Percentiles rank a stretch among this genome's conserved stretches.
Evolutionary conservation across 371 early-diverging fungal species (phyloP).

Genomic region (Mortierella sp.): DNA sequence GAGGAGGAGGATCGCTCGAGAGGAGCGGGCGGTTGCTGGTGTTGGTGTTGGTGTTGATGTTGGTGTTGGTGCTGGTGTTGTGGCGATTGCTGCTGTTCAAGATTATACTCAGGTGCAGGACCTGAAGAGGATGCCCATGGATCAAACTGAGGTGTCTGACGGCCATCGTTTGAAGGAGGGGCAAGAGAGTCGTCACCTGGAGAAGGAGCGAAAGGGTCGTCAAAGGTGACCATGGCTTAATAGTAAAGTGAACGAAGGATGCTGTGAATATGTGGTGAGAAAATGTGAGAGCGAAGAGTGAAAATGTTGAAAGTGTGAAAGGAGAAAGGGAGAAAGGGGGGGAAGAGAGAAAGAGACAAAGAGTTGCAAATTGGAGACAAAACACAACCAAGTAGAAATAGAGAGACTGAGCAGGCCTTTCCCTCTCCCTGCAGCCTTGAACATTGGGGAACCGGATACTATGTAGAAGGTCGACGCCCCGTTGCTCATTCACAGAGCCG

Average conservation of each 20-base stretch:
- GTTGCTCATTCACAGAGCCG: too few relatives aligned
- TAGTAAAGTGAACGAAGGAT: not conserved
- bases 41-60: conserved; percentile 4
- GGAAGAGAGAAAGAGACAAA: not conserved
- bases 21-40: not conserved
- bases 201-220: too few relatives aligned
- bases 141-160: not conserved
- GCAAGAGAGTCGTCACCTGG: too few relatives aligned
- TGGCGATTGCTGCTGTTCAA: too few relatives aligned
- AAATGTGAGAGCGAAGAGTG: too few relatives aligned
- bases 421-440: too few relatives aligned
- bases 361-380: not conserved
- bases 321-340: not conserved
- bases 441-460: too few relatives aligned
- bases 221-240: conserved; percentile 11
- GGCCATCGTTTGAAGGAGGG: too few relatives aligned
- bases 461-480: too few relatives aligned
- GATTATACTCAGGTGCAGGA: too few relatives aligned
- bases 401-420: not conserved
- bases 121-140: not conserved
- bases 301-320: too few relatives aligned
- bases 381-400: conserved; percentile 4
- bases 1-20: not conserved
- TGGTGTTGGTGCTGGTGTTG: not conserved
- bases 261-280: too few relatives aligned